phyloP scores from a whole-genome alignment of 768 basidiomycete species.

The Tulasnella sp. region DNA sequence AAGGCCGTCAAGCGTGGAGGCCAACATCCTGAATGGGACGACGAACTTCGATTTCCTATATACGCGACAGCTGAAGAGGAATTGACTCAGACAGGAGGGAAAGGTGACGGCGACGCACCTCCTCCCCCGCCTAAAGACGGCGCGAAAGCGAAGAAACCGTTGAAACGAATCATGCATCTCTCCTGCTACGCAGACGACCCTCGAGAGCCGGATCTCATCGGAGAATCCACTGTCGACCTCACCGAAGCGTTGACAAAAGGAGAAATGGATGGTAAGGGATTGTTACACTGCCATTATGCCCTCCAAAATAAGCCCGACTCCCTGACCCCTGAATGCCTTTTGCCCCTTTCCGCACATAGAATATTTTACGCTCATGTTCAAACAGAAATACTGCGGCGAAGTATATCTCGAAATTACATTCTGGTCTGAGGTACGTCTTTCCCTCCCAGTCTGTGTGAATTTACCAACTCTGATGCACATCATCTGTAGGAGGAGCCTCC shows the following conservation, averaged over 20 bases:
- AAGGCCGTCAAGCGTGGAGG: conserved; percentile 94
- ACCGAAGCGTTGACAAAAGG: conserved; percentile 88
- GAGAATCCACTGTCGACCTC: conserved; percentile 81
- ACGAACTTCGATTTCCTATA: conserved; percentile 88
- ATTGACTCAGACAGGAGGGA: conserved; percentile 36
- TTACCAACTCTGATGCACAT: conserved; percentile 6
- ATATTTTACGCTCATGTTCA: conserved; percentile 86
- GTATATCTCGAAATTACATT: conserved; percentile 95
- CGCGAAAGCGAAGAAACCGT: conserved; percentile 37
- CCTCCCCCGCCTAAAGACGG: conserved; percentile 59
- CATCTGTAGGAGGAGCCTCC: conserved; percentile 60
- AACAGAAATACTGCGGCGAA: conserved; percentile 84
- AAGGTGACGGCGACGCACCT: conserved; percentile 40
- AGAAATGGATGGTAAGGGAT: conserved; percentile 81
- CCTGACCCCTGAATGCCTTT: conserved; percentile 21
- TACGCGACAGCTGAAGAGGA: conserved; percentile 63
- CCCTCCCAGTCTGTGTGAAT: not conserved
- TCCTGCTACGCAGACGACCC: conserved; percentile 93
- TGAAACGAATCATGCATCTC: conserved; percentile 51
- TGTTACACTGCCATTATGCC: not conserved
- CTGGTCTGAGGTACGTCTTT: conserved; percentile 74
- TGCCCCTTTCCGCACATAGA: conserved; percentile 42
- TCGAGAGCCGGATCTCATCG: conserved; percentile 91
- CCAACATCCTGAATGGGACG: conserved; percentile 99
- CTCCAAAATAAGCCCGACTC: not conserved